Evolutionary conservation across 805 yeast genomes (phyloP).

Genomic region (Candida railenensis): DNA sequence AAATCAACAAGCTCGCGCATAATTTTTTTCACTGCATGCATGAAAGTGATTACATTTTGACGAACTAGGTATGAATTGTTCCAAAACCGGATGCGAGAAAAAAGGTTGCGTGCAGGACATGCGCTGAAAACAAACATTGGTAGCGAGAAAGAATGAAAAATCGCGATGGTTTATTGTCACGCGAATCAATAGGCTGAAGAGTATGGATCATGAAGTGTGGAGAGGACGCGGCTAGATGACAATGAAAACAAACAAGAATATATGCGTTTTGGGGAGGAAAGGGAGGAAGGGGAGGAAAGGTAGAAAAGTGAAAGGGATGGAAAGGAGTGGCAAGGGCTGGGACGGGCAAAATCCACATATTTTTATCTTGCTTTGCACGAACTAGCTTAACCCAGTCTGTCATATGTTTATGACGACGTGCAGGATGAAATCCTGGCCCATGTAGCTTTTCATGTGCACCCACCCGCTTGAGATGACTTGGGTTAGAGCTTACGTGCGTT

Average conservation of each 20-base stretch:
- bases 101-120: not conserved
- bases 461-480: no score
- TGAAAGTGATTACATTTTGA: constrained; percentile 4
- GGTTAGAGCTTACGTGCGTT: no score
- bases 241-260: not conserved
- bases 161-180: not conserved
- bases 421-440: no score
- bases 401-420: no score
- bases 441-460: no score
- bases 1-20: not conserved
- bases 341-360: no score
- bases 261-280: not conserved
- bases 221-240: not conserved
- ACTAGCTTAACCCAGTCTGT: no score
- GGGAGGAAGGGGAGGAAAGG: no score
- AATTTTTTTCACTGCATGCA: no score
- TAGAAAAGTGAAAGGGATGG: no score
- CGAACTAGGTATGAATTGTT: not conserved
- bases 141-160: not conserved
- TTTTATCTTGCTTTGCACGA: no score
- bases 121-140: not conserved
- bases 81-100: not conserved
- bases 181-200: not conserved
- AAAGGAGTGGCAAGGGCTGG: no score
- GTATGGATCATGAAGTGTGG: not conserved